phyloP scores from a whole-genome alignment of 805 yeast species.

The Saccharomycopsis microspora region DNA sequence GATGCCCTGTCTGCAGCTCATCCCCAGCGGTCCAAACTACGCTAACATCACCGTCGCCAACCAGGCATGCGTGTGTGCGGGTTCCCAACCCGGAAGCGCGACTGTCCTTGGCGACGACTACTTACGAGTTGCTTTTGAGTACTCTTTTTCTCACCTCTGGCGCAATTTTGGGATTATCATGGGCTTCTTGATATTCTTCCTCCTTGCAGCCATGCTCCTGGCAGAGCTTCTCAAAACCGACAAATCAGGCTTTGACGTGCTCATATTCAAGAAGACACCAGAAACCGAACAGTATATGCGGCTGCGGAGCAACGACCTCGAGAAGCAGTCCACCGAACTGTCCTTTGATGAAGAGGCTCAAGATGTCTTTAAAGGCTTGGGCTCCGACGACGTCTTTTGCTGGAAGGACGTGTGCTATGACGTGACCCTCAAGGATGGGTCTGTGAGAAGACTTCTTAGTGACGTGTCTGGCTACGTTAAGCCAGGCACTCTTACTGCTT shows the following conservation, averaged over 20 bases:
- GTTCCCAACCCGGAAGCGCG: slow-evolving; percentile 43
- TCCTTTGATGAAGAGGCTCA: background rate
- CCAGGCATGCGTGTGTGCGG: slow-evolving; percentile 49
- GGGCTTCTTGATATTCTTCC: slow-evolving; percentile 32
- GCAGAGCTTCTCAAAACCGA: slow-evolving; percentile 18
- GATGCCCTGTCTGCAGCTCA: slow-evolving; percentile 42
- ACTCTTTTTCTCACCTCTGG: slow-evolving; percentile 56
- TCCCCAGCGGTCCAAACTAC: slow-evolving; percentile 54
- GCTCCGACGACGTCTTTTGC: slow-evolving; percentile 34
- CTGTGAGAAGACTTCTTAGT: slow-evolving; percentile 21
- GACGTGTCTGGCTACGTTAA: slow-evolving; percentile 48
- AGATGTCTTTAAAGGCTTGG: slow-evolving; percentile 22
- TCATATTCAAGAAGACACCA: slow-evolving; percentile 17
- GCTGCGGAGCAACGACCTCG: slow-evolving; percentile 1
- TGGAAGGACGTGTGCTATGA: slow-evolving; percentile 51
- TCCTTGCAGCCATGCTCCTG: slow-evolving; percentile 17
- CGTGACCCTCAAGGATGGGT: slow-evolving; percentile 33
- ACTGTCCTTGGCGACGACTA: slow-evolving; percentile 52
- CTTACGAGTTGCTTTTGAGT: slow-evolving; percentile 35
- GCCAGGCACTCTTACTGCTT: slow-evolving; percentile 50
- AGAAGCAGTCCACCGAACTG: slow-evolving; percentile 20
- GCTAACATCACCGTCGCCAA: slow-evolving; percentile 25
- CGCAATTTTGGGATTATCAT: slow-evolving; percentile 63
- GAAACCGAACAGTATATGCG: slow-evolving; percentile 1
- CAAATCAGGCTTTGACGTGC: slow-evolving; percentile 18